phyloP scores from a whole-genome alignment of 1,284 basidiomycete species.

The Phellinidium pouzarii region DNA sequence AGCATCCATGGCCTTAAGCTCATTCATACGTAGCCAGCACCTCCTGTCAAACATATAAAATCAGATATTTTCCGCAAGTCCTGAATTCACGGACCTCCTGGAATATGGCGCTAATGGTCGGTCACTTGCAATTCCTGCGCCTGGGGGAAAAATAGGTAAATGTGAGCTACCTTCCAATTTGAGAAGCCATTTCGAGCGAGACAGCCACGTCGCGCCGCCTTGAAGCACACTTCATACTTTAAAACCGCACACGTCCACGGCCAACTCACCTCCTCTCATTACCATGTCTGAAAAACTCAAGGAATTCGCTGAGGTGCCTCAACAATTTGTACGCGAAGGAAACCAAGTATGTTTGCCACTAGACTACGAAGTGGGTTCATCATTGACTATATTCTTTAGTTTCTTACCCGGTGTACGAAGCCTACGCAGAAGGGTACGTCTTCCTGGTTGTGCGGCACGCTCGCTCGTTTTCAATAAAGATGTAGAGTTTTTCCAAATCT shows the following conservation, averaged over 20 bases:
- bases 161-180: not conserved
- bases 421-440: slow-evolving; percentile 85
- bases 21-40: slow-evolving; percentile 14
- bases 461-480: slow-evolving; percentile 1
- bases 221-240: slow-evolving; percentile 14
- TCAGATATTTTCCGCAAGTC: not conserved
- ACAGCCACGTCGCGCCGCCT: slow-evolving; percentile 21
- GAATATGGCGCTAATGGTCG: not conserved
- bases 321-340: slow-evolving; percentile 89
- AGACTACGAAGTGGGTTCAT: not conserved
- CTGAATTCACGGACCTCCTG: not conserved
- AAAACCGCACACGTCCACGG: slow-evolving; percentile 2
- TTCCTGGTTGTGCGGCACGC: not conserved
- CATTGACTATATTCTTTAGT: slow-evolving; percentile 45
- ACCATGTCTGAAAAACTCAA: slow-evolving; percentile 86
- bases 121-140: not conserved
- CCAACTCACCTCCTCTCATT: slow-evolving; percentile 18
- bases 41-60: not conserved
- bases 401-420: slow-evolving; percentile 96
- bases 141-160: not conserved
- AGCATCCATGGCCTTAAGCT: slow-evolving; percentile 14
- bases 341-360: slow-evolving; percentile 62
- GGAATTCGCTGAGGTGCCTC: slow-evolving; percentile 88
- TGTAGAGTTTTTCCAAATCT: slow-evolving; percentile 87
- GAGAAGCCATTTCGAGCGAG: not conserved